Evolutionary conservation across 257 asterid genomes (phyloP).

Genomic region (Solanum medicagineum): DNA sequence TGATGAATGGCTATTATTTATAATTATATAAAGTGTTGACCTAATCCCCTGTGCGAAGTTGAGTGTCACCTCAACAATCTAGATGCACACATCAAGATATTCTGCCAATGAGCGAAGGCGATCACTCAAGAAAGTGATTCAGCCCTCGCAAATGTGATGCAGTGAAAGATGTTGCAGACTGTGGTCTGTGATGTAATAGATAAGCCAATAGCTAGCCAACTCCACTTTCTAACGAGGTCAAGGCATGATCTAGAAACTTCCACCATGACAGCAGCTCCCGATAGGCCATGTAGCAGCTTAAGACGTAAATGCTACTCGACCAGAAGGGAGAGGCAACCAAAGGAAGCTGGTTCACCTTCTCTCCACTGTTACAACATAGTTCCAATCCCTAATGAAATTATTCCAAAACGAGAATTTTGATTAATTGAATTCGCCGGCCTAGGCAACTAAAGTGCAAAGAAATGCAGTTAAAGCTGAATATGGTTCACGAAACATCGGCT

Average conservation of each 20-base stretch:
- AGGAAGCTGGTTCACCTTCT: neutral
- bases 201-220: neutral
- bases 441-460: neutral
- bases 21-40: neutral
- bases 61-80: neutral
- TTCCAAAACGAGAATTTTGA: neutral
- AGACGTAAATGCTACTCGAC: neutral
- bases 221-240: neutral
- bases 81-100: neutral
- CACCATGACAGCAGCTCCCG: neutral
- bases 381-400: neutral
- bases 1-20: neutral
- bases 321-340: neutral
- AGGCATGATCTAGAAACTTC: neutral
- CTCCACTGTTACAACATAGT: neutral
- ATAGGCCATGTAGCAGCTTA: neutral
- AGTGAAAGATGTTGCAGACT: neutral
- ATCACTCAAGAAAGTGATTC: neutral
- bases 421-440: neutral
- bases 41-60: neutral
- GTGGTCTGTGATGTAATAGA: neutral
- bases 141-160: neutral
- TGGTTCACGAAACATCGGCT: neutral
- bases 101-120: neutral
- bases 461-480: neutral